These are phyloP conservation scores for Calonectria montana DNA, from an alignment of 2,329 filamentous ascomycete species.

Conservation along the genomic window DNA sequence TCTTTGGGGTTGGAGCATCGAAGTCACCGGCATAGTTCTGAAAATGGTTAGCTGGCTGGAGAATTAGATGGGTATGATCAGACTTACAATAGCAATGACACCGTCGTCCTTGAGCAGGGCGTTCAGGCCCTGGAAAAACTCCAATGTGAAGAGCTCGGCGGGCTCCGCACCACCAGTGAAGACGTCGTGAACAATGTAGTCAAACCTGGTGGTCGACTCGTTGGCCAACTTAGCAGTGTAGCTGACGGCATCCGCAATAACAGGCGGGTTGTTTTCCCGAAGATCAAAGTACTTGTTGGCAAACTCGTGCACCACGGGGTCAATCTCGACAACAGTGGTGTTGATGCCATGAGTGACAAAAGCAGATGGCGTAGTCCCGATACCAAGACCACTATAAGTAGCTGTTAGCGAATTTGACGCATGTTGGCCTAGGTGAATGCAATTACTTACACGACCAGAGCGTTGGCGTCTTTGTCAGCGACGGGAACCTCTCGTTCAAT, in stretches of 20 bases:
- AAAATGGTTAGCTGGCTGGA: conserved; percentile 27
- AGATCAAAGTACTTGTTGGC: conserved; percentile 86
- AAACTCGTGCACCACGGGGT: conserved; percentile 87
- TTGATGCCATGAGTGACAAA: conserved; percentile 88
- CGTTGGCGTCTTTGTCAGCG: conserved; percentile 76
- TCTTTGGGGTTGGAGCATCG: conserved; percentile 76
- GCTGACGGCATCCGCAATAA: conserved; percentile 84
- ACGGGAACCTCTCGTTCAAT: conserved; percentile 69
- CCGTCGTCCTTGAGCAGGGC: conserved; percentile 81
- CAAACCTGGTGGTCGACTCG: conserved; percentile 66
- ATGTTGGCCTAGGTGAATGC: not conserved
- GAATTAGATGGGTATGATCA: not conserved
- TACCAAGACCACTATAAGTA: conserved; percentile 78
- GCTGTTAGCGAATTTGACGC: conserved; percentile 15
- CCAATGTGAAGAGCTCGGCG: conserved; percentile 84
- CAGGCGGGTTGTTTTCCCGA: conserved; percentile 79
- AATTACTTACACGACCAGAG: conserved; percentile 81
- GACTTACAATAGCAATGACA: conserved; percentile 84
- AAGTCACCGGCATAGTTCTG: conserved; percentile 97
- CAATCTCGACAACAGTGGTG: conserved; percentile 95
- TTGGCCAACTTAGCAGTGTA: conserved; percentile 66
- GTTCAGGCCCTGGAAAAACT: conserved; percentile 81
- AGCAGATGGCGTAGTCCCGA: conserved; percentile 90
- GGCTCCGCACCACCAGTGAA: conserved; percentile 97
- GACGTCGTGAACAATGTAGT: conserved; percentile 97